A percentile compares a stretch with the other conserved stretches of the same genome.
These are phyloP conservation scores for Trichoderma sp. DNA, from an alignment of 2,329 filamentous ascomycete species.

Conservation along the genomic window DNA sequence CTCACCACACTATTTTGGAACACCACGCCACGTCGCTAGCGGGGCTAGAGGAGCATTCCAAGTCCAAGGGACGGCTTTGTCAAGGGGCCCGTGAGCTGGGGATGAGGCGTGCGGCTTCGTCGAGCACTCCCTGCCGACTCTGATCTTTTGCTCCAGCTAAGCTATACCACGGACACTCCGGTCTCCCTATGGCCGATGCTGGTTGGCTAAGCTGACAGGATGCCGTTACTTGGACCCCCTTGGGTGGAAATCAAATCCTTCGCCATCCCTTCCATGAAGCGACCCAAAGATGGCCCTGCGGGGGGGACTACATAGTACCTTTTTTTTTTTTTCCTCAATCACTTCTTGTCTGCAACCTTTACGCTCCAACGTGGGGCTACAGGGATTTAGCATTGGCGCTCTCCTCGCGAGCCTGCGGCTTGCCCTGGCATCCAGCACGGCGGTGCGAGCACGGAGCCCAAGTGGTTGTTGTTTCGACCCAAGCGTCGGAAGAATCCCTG, in stretches of 20 bases:
- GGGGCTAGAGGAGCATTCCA: slow-evolving; percentile 11
- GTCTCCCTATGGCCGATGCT: slow-evolving; percentile 13
- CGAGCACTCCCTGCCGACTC: neutral
- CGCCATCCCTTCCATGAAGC: slow-evolving; percentile 32
- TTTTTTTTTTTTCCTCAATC: neutral
- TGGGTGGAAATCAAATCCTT: slow-evolving; percentile 27
- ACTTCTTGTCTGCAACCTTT: neutral
- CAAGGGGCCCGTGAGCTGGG: neutral
- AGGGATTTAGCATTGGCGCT: slow-evolving; percentile 6
- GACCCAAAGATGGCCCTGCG: slow-evolving; percentile 2
- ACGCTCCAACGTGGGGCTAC: neutral
- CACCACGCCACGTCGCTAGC: slow-evolving; percentile 13
- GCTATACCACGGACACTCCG: slow-evolving; percentile 13
- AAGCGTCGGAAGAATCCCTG: slow-evolving; percentile 11
- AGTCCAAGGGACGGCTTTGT: slow-evolving; percentile 15
- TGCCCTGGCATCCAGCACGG: slow-evolving; percentile 21
- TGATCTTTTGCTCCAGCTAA: slow-evolving; percentile 4
- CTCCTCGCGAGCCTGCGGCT: slow-evolving; percentile 13
- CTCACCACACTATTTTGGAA: slow-evolving; percentile 12
- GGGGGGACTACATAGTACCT: neutral
- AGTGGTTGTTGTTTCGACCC: slow-evolving; percentile 15
- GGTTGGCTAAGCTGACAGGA: slow-evolving; percentile 14
- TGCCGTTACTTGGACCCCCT: slow-evolving; percentile 26
- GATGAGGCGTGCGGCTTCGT: neutral
- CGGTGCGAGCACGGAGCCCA: slow-evolving; percentile 22